A percentile compares a stretch with the other conserved stretches of the same genome.
These are phyloP conservation scores for Acrocalymma vagum DNA, from an alignment of 2,329 filamentous ascomycete species.

Conservation along the genomic window DNA sequence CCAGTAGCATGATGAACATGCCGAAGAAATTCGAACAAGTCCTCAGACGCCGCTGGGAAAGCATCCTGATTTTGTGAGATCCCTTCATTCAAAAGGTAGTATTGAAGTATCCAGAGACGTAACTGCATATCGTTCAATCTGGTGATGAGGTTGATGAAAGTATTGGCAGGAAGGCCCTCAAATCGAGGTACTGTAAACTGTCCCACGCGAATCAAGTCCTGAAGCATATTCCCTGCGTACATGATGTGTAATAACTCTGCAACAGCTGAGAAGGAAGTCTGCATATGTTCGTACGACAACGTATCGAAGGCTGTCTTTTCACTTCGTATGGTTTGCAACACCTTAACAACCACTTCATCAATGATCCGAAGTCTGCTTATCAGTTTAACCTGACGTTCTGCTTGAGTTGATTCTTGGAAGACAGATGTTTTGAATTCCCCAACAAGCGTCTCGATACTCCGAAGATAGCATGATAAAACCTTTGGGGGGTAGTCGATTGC, in stretches of 20 bases:
- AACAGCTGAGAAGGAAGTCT: slow-evolving; percentile 75
- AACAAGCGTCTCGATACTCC: slow-evolving; percentile 84
- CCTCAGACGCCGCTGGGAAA: slow-evolving; percentile 73
- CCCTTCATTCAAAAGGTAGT: slow-evolving; percentile 78
- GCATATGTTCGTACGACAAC: slow-evolving; percentile 80
- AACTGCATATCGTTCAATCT: slow-evolving; percentile 88
- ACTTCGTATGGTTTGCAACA: slow-evolving; percentile 72
- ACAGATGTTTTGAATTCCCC: slow-evolving; percentile 70
- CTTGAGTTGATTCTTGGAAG: slow-evolving; percentile 62
- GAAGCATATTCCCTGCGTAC: slow-evolving; percentile 80
- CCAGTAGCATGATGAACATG: slow-evolving; percentile 86
- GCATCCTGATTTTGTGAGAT: slow-evolving; percentile 71
- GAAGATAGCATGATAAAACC: slow-evolving; percentile 85
- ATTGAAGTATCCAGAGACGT: slow-evolving; percentile 87
- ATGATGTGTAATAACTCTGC: slow-evolving; percentile 76
- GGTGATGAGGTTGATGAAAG: slow-evolving; percentile 61
- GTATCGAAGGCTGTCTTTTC: slow-evolving; percentile 80
- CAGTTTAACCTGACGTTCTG: slow-evolving; percentile 74
- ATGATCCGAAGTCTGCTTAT: slow-evolving; percentile 81
- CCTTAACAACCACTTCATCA: slow-evolving; percentile 77
- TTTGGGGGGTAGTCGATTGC: slow-evolving; percentile 87
- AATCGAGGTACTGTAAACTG: slow-evolving; percentile 69
- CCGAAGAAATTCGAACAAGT: slow-evolving; percentile 80
- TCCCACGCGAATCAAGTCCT: slow-evolving; percentile 85
- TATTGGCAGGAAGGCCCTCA: slow-evolving; percentile 58